Conservation (phyloP, 1,139 yeast genomes). For the Debaryomyces singareniensis region DNA sequence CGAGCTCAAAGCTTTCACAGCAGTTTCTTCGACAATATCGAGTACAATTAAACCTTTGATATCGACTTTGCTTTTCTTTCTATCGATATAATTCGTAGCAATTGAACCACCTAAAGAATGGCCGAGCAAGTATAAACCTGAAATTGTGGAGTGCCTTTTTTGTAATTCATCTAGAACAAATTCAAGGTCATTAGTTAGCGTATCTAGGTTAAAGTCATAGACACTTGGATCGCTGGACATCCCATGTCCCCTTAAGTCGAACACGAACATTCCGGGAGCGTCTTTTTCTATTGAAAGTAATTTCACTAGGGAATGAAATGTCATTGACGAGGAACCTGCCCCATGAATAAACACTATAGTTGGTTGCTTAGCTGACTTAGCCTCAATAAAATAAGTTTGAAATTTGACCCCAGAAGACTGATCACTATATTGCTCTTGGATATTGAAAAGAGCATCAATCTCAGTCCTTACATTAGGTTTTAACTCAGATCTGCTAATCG, state of each 20-base stretch:
- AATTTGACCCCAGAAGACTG: constrained; percentile 18
- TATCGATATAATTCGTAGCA: constrained; percentile 41
- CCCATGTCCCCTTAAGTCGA: constrained; percentile 87
- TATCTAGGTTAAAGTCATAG: constrained; percentile 40
- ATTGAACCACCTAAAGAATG: constrained; percentile 94
- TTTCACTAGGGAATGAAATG: constrained; percentile 57
- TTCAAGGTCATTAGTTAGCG: constrained; percentile 53
- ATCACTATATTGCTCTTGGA: constrained; percentile 9
- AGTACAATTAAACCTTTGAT: constrained; percentile 66
- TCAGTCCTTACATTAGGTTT: background rate
- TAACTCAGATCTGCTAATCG: background rate
- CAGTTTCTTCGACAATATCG: constrained; percentile 94
- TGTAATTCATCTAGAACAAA: constrained; percentile 38
- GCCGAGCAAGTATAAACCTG: constrained; percentile 54
- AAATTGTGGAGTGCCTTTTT: constrained; percentile 10
- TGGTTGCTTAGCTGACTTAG: constrained; percentile 39
- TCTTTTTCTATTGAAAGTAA: constrained; percentile 16
- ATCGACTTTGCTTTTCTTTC: constrained; percentile 11
- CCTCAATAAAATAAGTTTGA: constrained; percentile 57
- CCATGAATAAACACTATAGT: constrained; percentile 83
- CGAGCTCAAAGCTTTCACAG: constrained; percentile 56
- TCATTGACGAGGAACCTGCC: constrained; percentile 83
- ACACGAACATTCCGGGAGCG: constrained; percentile 55
- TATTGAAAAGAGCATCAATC: constrained; percentile 6
- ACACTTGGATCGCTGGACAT: constrained; percentile 13